phyloP scores from a whole-genome alignment of 768 basidiomycete species.

The Nidularia sp. region DNA sequence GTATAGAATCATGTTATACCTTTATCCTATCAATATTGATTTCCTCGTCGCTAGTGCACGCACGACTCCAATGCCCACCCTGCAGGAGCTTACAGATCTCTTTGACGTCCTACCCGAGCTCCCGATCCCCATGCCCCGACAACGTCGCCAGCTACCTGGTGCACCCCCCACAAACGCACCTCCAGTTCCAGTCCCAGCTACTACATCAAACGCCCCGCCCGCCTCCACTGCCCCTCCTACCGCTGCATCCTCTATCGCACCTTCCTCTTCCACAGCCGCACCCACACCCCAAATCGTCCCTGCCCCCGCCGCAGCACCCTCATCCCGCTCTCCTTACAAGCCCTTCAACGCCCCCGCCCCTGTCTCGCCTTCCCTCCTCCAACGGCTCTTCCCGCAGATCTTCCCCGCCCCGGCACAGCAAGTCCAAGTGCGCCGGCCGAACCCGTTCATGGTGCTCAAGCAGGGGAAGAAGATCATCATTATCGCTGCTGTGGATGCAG shows the following conservation, averaged over 20 bases:
- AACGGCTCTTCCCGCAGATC: conserved; percentile 13
- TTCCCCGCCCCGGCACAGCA: conserved; percentile 12
- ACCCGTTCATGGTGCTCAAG: conserved; percentile 80
- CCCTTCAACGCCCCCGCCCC: conserved; percentile 10
- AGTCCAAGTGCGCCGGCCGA: conserved; percentile 33
- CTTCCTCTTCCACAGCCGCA: neutral
- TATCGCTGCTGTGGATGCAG: conserved; percentile 85
- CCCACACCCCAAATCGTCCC: conserved; percentile 1
- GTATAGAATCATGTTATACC: conserved; percentile 14
- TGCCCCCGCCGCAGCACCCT: neutral
- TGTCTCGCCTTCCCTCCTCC: conserved; percentile 4
- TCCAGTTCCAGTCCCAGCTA: conserved; percentile 4
- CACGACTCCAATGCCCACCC: conserved; percentile 75
- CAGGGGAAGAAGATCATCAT: conserved; percentile 80
- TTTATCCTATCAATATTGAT: neutral
- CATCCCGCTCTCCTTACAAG: neutral
- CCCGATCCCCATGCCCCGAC: conserved; percentile 54
- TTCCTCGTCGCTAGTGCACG: conserved; percentile 53
- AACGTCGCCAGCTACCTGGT: conserved; percentile 14
- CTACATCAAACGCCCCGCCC: conserved; percentile 6
- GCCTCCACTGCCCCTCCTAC: conserved; percentile 1
- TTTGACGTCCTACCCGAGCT: conserved; percentile 70
- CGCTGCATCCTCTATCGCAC: neutral
- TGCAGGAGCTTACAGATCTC: conserved; percentile 71
- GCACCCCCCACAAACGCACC: conserved; percentile 9